These are phyloP conservation scores for Podaxis sp. DNA, from an alignment of 768 basidiomycete genomes.

Conservation along the genomic window DNA sequence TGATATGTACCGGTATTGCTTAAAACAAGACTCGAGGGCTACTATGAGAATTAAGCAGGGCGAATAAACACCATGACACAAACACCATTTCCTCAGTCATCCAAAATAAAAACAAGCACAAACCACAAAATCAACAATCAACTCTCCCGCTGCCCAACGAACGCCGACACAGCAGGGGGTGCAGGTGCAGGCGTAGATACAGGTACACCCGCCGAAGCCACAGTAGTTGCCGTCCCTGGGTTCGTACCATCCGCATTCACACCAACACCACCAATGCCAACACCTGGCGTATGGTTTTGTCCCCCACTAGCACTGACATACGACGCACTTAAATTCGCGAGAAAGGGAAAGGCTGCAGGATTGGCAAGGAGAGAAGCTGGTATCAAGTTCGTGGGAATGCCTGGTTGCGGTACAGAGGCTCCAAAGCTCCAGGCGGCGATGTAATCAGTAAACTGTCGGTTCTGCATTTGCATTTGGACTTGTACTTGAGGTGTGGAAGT, in stretches of 20 bases:
- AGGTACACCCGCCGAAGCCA: not conserved
- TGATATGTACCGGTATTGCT: not conserved
- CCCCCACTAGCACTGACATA: not conserved
- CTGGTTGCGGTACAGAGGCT: not conserved
- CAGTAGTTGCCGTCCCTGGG: not conserved
- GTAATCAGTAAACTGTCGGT: no score
- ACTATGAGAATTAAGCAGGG: not conserved
- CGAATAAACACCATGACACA: not conserved
- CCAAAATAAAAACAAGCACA: not conserved
- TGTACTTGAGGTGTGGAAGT: no score
- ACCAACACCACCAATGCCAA: not conserved
- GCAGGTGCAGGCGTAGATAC: not conserved
- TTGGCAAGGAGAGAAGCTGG: not conserved
- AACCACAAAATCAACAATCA: not conserved
- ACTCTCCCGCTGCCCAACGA: constrained; percentile 9
- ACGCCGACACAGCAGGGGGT: constrained; percentile 1
- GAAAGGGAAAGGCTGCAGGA: not conserved
- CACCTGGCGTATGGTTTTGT: not conserved
- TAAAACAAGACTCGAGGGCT: not conserved
- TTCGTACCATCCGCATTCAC: not conserved
- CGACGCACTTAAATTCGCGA: constrained; percentile 1
- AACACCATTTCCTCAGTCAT: no score
- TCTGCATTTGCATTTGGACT: no score
- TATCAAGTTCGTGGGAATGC: not conserved
- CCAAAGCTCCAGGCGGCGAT: not conserved